Evolutionary conservation across 495 filamentous ascomycete genomes (phyloP).

Genomic region (Gamarada debralockiae): DNA sequence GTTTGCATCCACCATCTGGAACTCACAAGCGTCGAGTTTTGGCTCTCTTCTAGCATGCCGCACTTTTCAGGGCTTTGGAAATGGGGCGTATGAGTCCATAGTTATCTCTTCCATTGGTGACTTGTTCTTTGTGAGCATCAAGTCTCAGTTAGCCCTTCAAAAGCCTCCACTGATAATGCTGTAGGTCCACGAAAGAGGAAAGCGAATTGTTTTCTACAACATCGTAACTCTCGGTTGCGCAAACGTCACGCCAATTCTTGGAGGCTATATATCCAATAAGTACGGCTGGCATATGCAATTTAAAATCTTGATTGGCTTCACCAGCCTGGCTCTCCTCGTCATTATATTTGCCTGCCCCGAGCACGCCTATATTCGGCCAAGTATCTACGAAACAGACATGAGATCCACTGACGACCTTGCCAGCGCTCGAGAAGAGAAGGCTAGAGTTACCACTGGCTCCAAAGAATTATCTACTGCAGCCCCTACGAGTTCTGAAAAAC

Average conservation of each 20-base stretch:
- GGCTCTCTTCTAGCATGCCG: slow-evolving; percentile 72
- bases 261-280: slow-evolving; percentile 72
- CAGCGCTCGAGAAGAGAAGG: too few species aligned
- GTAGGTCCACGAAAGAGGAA: slow-evolving; percentile 92
- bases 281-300: slow-evolving; percentile 88
- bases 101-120: slow-evolving; percentile 91
- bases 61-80: slow-evolving; percentile 79
- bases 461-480: too few species aligned
- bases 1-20: too few species aligned
- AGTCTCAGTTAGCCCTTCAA: too few species aligned
- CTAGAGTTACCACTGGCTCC: too few species aligned
- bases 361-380: slow-evolving; percentile 31
- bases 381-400: slow-evolving; percentile 28
- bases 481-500: too few species aligned
- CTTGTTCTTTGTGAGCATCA: slow-evolving; percentile 89
- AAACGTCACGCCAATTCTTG: slow-evolving; percentile 79
- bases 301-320: slow-evolving; percentile 56
- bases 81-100: slow-evolving; percentile 83
- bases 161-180: too few species aligned
- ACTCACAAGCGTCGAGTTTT: too few species aligned
- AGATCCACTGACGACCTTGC: slow-evolving; percentile 34
- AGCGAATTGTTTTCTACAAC: slow-evolving; percentile 87
- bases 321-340: slow-evolving; percentile 38
- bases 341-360: slow-evolving; percentile 46
- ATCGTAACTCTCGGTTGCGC: slow-evolving; percentile 82